These are phyloP conservation scores for Solanum chacoense DNA, from an alignment of 305 asterid genomes.

Conservation along the genomic window DNA sequence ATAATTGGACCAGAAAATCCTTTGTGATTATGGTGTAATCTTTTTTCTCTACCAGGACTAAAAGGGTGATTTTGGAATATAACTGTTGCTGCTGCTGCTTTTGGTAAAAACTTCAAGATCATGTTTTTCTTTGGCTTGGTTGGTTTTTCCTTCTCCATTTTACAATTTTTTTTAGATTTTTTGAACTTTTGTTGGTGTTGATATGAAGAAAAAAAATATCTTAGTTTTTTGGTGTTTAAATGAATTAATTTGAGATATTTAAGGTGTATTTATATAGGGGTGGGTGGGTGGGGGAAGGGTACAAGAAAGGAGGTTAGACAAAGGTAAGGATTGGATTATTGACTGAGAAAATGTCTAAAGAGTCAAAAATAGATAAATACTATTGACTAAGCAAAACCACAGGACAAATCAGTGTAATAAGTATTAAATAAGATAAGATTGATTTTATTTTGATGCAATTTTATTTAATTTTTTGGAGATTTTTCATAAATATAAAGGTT, in stretches of 20 bases:
- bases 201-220: background rate
- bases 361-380: background rate
- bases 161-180: background rate
- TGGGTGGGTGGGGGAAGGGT: background rate
- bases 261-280: background rate
- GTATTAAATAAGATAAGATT: background rate
- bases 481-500: background rate
- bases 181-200: background rate
- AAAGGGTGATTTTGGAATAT: slow-evolving; percentile 40
- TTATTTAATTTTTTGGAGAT: background rate
- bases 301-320: background rate
- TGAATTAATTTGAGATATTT: background rate
- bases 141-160: slow-evolving; percentile 53
- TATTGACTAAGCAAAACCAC: background rate
- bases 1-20: slow-evolving; percentile 42
- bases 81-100: slow-evolving; percentile 23
- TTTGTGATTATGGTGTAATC: background rate
- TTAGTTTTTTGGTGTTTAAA: background rate
- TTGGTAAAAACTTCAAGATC: slow-evolving; percentile 42
- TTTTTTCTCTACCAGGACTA: slow-evolving; percentile 21
- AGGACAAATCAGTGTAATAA: background rate
- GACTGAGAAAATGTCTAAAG: background rate
- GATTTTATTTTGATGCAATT: background rate
- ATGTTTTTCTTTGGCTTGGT: slow-evolving; percentile 21
- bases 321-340: background rate